These are phyloP conservation scores for Backusella circina DNA, from an alignment of 192 early-diverging fungal species.

Conservation along the genomic window DNA sequence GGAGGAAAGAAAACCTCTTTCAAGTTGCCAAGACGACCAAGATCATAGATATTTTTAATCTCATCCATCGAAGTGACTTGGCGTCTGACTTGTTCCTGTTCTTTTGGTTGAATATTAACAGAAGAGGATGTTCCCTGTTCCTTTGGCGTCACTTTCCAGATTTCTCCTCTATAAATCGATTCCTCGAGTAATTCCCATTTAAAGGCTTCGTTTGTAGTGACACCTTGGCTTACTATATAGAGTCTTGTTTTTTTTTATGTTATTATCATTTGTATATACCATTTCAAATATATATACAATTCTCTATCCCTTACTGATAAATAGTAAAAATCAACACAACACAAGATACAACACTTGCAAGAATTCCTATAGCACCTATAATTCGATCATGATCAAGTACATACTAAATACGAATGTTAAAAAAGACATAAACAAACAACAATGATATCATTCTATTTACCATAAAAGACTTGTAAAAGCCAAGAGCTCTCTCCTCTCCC, in stretches of 20 bases:
- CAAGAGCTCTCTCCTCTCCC: constrained; percentile 15
- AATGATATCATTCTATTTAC: constrained; percentile 29
- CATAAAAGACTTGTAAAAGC: constrained; percentile 36
- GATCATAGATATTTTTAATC: constrained; percentile 37
- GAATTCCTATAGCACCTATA: constrained; percentile 46
- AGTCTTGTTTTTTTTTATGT: constrained; percentile 17
- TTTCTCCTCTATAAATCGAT: constrained; percentile 41
- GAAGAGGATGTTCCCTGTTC: background rate
- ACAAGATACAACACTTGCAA: constrained; percentile 37
- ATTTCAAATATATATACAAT: too few relatives aligned
- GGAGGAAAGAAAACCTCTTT: constrained; percentile 31
- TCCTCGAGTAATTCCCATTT: constrained; percentile 56
- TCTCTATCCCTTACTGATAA: constrained; percentile 52
- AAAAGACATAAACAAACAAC: background rate
- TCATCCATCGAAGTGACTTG: constrained; percentile 13
- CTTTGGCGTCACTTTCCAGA: constrained; percentile 12
- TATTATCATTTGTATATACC: too few relatives aligned
- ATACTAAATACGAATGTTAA: constrained; percentile 23
- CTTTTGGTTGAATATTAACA: background rate
- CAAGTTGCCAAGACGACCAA: constrained; percentile 30
- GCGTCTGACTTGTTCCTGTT: background rate
- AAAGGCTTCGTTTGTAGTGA: constrained; percentile 53
- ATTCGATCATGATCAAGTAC: constrained; percentile 46
- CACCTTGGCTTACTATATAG: constrained; percentile 38
- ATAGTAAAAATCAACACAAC: constrained; percentile 44